phyloP scores from a whole-genome alignment of 2,329 filamentous ascomycete species.

The Exophiala lecanii-corni region DNA sequence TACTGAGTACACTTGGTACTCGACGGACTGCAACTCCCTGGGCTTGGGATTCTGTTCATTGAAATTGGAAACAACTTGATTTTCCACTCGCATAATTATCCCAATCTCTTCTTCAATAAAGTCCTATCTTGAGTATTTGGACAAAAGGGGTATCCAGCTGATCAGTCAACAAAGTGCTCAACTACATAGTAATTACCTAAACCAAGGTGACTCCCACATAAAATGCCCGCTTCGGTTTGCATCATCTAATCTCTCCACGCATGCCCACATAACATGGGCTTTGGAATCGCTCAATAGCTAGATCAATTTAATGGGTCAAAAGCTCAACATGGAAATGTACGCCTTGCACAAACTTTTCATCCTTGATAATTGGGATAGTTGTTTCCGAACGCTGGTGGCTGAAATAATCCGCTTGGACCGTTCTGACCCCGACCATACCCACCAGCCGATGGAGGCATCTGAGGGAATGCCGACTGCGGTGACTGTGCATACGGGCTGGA shows the following conservation, averaged over 20 bases:
- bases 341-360: conserved; percentile 1
- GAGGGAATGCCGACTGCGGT: conserved; percentile 50
- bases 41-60: too few species aligned
- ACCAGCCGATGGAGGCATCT: conserved; percentile 67
- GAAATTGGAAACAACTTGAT: too few species aligned
- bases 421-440: conserved; percentile 72
- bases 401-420: conserved; percentile 18
- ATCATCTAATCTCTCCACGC: neutral
- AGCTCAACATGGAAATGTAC: neutral
- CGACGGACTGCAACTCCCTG: too few species aligned
- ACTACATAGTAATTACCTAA: neutral
- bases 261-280: neutral
- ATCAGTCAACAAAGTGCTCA: neutral
- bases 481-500: conserved; percentile 52
- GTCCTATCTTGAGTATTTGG: too few species aligned
- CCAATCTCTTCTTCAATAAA: too few species aligned
- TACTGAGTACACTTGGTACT: too few species aligned
- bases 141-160: neutral
- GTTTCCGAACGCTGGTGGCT: conserved; percentile 17
- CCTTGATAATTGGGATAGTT: conserved; percentile 18
- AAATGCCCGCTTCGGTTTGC: neutral
- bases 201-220: neutral
- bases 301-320: conserved; percentile 5
- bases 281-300: conserved; percentile 4
- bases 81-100: too few species aligned